Conservation (phyloP, 2,329 filamentous ascomycete genomes). For the Arthrobotrys sphaeroides region DNA sequence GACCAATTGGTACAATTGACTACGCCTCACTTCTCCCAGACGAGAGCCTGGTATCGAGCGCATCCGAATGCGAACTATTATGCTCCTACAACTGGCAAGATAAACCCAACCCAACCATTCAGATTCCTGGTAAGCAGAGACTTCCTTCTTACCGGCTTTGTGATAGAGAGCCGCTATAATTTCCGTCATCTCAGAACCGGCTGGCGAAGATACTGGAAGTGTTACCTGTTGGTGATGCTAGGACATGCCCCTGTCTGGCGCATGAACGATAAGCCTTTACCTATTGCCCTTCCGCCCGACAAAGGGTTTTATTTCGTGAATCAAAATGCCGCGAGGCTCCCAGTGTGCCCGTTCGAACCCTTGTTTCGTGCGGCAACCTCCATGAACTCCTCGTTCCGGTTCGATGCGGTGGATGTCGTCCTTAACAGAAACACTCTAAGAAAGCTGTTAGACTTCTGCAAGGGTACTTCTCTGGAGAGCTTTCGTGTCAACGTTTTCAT, state of each 20-base stretch:
- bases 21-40: background rate
- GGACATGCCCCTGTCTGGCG: conserved; percentile 5
- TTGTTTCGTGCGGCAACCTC: conserved; percentile 57
- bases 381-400: conserved; percentile 55
- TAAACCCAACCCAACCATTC: background rate
- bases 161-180: no score
- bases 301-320: conserved; percentile 55
- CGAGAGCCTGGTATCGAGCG: background rate
- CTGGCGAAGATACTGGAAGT: no score
- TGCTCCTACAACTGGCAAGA: conserved; percentile 23
- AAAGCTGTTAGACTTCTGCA: conserved; percentile 58
- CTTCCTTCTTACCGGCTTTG: no score
- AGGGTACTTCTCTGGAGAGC: conserved; percentile 55
- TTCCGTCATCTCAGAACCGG: no score
- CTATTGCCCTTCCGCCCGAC: background rate
- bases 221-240: background rate
- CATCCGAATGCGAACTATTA: background rate
- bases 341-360: conserved; percentile 57
- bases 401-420: conserved; percentile 57
- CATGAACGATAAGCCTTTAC: background rate
- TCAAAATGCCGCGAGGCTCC: conserved; percentile 58
- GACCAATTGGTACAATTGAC: background rate
- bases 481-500: conserved; percentile 60
- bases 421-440: conserved; percentile 59
- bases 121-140: conserved; percentile 6